phyloP scores from a whole-genome alignment of 2,329 filamentous ascomycete genomes.

The Sclerotinia borealis region DNA sequence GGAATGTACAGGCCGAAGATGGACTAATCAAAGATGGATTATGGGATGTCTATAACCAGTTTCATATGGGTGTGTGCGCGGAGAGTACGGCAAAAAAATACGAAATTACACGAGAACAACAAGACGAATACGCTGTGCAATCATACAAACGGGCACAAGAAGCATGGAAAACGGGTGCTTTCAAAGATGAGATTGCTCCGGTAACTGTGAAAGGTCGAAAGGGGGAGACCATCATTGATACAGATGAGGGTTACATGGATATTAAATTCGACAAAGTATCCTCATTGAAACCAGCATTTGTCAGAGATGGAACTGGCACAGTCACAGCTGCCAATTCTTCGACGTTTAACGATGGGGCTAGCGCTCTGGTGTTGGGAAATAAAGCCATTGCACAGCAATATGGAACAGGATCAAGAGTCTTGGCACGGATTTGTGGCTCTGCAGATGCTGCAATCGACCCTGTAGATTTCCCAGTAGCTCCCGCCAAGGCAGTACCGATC shows the following conservation, averaged over 20 bases:
- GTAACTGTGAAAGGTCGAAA: constrained; percentile 82
- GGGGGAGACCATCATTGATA: constrained; percentile 70
- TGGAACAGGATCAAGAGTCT: constrained; percentile 67
- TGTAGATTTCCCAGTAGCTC: constrained; percentile 91
- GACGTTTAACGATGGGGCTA: constrained; percentile 90
- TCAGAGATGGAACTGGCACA: constrained; percentile 77
- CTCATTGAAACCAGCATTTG: constrained; percentile 84
- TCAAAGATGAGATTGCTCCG: constrained; percentile 83
- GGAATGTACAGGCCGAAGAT: constrained; percentile 81
- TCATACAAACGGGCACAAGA: constrained; percentile 86
- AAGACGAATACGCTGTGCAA: constrained; percentile 85
- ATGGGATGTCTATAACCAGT: constrained; percentile 92
- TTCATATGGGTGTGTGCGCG: constrained; percentile 97
- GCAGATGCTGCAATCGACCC: constrained; percentile 88
- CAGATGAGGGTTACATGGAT: constrained; percentile 85
- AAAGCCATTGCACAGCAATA: constrained; percentile 76
- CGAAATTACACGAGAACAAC: constrained; percentile 71
- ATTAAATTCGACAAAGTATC: constrained; percentile 82
- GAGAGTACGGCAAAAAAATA: constrained; percentile 91
- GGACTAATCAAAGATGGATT: constrained; percentile 91
- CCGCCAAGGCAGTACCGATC: constrained; percentile 85
- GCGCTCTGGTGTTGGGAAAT: constrained; percentile 78
- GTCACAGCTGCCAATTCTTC: constrained; percentile 94
- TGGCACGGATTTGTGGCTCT: constrained; percentile 79
- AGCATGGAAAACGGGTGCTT: constrained; percentile 77